phyloP scores from a whole-genome alignment of 2,329 filamentous ascomycete species.

The Pezicula carpinea region DNA sequence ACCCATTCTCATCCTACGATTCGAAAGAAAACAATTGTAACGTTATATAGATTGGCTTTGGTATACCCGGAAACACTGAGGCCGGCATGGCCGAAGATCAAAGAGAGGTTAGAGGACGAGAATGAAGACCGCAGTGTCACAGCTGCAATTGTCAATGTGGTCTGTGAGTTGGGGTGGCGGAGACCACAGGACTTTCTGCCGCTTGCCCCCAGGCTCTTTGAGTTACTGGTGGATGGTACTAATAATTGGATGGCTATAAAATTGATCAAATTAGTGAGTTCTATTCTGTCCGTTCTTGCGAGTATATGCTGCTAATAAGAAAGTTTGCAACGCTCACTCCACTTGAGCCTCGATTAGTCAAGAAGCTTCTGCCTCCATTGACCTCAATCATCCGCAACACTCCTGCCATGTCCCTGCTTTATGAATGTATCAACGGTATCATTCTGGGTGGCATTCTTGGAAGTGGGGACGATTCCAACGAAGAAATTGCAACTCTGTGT shows the following conservation, averaged over 20 bases:
- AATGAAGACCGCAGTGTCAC: constrained; percentile 90
- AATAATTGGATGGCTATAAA: constrained; percentile 99
- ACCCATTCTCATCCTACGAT: constrained; percentile 81
- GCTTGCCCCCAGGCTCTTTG: constrained; percentile 85
- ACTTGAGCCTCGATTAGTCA: constrained; percentile 83
- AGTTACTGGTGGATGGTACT: constrained; percentile 81
- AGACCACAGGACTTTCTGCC: constrained; percentile 91
- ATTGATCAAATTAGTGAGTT: constrained; percentile 83
- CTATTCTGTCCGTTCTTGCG: constrained; percentile 19
- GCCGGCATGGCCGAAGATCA: constrained; percentile 95
- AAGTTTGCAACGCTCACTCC: constrained; percentile 94
- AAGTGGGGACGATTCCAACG: constrained; percentile 71
- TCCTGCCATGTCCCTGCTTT: constrained; percentile 93
- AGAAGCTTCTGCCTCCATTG: constrained; percentile 84
- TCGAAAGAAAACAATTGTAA: constrained; percentile 93
- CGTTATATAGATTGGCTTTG: constrained; percentile 84
- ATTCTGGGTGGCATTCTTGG: constrained; percentile 94
- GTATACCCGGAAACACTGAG: constrained; percentile 95
- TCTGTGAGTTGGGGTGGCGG: constrained; percentile 93
- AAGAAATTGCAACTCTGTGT: constrained; percentile 88
- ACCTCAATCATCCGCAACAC: constrained; percentile 93
- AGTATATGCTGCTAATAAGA: constrained; percentile 60
- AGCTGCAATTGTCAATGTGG: constrained; percentile 91
- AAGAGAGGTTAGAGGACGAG: constrained; percentile 86
- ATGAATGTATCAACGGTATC: constrained; percentile 98